These are phyloP conservation scores for Alternaria solani DNA, from an alignment of 2,329 filamentous ascomycete species.

Conservation along the genomic window DNA sequence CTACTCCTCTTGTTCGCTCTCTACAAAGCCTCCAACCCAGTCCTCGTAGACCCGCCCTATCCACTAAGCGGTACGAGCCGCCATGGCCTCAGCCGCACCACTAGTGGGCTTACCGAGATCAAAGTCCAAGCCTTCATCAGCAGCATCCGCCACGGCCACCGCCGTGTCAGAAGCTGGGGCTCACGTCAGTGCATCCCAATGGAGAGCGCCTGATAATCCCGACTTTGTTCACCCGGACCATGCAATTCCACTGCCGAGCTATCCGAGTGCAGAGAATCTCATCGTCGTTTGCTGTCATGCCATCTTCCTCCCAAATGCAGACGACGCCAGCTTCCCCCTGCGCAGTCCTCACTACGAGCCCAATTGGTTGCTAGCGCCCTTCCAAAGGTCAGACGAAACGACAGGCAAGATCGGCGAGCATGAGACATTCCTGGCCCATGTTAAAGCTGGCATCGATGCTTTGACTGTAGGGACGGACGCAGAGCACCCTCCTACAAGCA, in stretches of 20 bases:
- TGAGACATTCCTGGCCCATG: slow-evolving; percentile 79
- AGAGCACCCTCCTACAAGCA: slow-evolving; percentile 44
- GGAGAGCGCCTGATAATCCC: slow-evolving; percentile 18
- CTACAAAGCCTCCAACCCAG: slow-evolving; percentile 3
- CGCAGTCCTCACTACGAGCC: slow-evolving; percentile 45
- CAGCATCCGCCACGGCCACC: slow-evolving; percentile 14
- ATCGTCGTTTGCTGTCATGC: slow-evolving; percentile 86
- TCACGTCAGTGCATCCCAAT: slow-evolving; percentile 8
- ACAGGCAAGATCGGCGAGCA: slow-evolving; percentile 69
- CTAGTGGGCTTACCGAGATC: slow-evolving; percentile 43
- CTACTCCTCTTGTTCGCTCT: not conserved
- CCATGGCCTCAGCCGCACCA: slow-evolving; percentile 44
- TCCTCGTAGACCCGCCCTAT: slow-evolving; percentile 18
- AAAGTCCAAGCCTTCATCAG: slow-evolving; percentile 25
- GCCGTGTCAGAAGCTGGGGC: slow-evolving; percentile 13
- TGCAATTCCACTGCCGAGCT: slow-evolving; percentile 36
- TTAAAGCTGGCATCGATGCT: slow-evolving; percentile 68
- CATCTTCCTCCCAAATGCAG: slow-evolving; percentile 65
- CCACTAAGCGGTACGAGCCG: slow-evolving; percentile 14
- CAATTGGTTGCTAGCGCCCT: slow-evolving; percentile 74
- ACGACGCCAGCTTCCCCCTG: slow-evolving; percentile 35
- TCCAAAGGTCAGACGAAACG: slow-evolving; percentile 63
- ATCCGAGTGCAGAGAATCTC: slow-evolving; percentile 58
- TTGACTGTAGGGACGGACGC: slow-evolving; percentile 57
- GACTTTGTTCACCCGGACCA: slow-evolving; percentile 42